Base-by-base conservation (phyloP, 495 filamentous ascomycete species). In the Parathielavia appendiculata region DNA sequence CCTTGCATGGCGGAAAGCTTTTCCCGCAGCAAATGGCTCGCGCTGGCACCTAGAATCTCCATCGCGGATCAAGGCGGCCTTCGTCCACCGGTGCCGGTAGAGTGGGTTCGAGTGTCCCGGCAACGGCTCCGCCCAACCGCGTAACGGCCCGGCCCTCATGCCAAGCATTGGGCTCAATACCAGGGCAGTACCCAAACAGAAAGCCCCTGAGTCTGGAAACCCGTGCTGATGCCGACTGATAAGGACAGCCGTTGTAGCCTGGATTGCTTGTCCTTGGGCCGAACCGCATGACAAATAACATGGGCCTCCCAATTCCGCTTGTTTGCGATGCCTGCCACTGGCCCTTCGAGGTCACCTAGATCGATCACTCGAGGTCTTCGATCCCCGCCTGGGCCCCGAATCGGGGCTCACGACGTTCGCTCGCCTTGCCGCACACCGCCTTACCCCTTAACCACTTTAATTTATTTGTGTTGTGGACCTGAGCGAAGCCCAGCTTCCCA, bases 131-230 rank as follows among this genome's bases (percentile, higher is more conserved):
- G 47, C 34, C 57, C 61, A 64, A 55, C 57, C 54, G 54, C 54
- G 61, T 63, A 46, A 36, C 59, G 59, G 63, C 51, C 59, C 63
- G 59, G 45, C 19, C 56, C 59, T 49, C 52, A 32, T 56, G 63
- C 63, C 63, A 65, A 65, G 63, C 16, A 26, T 65, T 62, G 59
- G 63, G 59, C 59, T 57, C 48, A n/a, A 40, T 39, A 19, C 38
- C 63, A 35, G 43, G 22, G 57, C 60, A n/a, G n/a, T n/a, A n/a
- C 63, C 57, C 2, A 59, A 65, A 39, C 23, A 47, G 35, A 46
- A 34, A 40, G 19, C 22, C 16, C 4, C 34, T 46, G 51, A 52
- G 62, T 39, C 51, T 50, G 56, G 43, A 56, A 50, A 4, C 10
- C 9, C 23, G 9, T 11, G 39, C n/a, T 13, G 48, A 19, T 56